Evolutionary conservation across 352 stramenopile genomes (phyloP).

Genomic region (Globisporangium viniferum): DNA sequence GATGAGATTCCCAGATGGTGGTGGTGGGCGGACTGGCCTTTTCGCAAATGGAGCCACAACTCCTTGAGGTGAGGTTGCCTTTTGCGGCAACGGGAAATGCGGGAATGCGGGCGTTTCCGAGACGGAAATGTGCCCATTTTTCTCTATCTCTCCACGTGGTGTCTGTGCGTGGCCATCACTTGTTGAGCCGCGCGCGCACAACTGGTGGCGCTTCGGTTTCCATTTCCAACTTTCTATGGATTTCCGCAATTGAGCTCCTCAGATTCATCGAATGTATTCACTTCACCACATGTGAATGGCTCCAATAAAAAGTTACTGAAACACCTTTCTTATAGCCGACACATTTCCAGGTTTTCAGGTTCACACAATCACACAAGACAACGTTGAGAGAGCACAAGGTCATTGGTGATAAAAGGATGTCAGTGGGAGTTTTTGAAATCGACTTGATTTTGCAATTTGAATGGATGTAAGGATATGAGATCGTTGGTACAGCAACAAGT

Average conservation of each 20-base stretch:
- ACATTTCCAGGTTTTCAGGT: not conserved
- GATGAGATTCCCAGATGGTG: not conserved
- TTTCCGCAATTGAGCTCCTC: not conserved
- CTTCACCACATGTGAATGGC: not conserved
- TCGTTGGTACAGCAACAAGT: not conserved
- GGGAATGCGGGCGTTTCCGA: not conserved
- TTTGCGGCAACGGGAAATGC: not conserved
- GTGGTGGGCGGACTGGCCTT: not conserved
- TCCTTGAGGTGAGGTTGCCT: not conserved
- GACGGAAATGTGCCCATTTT: not conserved
- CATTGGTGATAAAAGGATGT: no score
- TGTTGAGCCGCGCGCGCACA: not conserved
- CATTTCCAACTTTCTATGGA: not conserved
- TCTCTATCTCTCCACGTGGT: not conserved
- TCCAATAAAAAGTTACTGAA: not conserved
- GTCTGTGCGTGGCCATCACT: not conserved
- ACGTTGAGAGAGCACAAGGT: no score
- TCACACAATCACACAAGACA: no score
- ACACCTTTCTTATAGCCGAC: not conserved
- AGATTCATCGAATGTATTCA: not conserved
- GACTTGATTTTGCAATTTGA: not conserved
- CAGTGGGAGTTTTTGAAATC: not conserved
- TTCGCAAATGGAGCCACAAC: not conserved
- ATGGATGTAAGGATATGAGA: not conserved
- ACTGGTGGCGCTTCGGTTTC: not conserved